Percentiles rank a stretch among this genome's conserved stretches.
Evolutionary conservation across 768 basidiomycete species (phyloP).

Genomic region (Piloderma croceum): DNA sequence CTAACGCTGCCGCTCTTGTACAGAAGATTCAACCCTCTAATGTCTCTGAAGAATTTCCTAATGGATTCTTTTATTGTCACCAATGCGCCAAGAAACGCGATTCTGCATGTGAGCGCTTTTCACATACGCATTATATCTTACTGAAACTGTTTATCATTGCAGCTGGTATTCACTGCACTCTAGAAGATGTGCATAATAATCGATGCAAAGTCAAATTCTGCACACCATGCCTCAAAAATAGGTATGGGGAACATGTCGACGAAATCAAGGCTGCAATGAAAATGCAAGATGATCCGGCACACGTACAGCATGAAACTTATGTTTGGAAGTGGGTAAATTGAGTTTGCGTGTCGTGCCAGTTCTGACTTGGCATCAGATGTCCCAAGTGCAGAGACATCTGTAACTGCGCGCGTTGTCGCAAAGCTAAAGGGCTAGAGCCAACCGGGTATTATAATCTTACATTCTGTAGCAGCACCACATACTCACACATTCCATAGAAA

Average conservation of each 20-base stretch:
- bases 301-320: conserved; percentile 29
- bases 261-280: conserved; percentile 26
- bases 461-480: conserved; percentile 2
- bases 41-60: conserved; percentile 26
- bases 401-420: conserved; percentile 63
- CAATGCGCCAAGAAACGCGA: conserved; percentile 66
- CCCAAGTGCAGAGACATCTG: conserved; percentile 63
- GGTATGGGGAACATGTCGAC: conserved; percentile 52
- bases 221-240: conserved; percentile 58
- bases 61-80: conserved; percentile 55
- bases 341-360: neutral
- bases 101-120: conserved; percentile 33
- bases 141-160: conserved; percentile 5
- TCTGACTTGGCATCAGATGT: conserved; percentile 41
- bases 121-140: too few relatives aligned
- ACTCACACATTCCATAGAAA: conserved; percentile 25
- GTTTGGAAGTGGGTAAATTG: conserved; percentile 45
- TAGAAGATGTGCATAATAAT: conserved; percentile 26
- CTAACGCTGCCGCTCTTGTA: conserved; percentile 13
- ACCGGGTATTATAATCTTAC: conserved; percentile 42
- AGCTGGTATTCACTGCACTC: conserved; percentile 37
- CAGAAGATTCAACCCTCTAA: conserved; percentile 8
- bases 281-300: conserved; percentile 16
- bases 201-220: conserved; percentile 60
- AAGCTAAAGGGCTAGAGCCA: conserved; percentile 53